These are phyloP conservation scores for Planoprotostelium fungivorum DNA, from an alignment of 78 protist species.

Conservation along the genomic window DNA sequence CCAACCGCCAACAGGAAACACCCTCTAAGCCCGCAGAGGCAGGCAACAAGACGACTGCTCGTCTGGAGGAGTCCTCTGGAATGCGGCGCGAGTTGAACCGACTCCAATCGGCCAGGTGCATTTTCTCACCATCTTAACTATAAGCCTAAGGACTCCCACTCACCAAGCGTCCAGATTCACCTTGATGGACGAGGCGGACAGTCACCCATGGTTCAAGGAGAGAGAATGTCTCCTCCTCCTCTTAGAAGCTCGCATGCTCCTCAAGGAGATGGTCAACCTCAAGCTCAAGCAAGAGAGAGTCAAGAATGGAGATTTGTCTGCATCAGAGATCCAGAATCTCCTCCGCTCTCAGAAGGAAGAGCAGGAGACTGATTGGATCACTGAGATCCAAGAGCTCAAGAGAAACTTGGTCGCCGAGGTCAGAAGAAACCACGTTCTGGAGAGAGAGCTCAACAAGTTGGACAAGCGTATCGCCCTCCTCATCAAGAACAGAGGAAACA, in stretches of 20 bases:
- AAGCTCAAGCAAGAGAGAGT: slow-evolving; percentile 69
- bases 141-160: too few relatives aligned
- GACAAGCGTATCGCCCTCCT: slow-evolving; percentile 76
- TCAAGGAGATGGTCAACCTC: slow-evolving; percentile 55
- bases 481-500: slow-evolving; percentile 73
- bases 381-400: slow-evolving; percentile 17
- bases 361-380: slow-evolving; percentile 43
- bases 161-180: too few relatives aligned
- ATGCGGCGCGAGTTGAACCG: not conserved
- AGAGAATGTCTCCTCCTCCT: slow-evolving; percentile 66
- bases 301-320: slow-evolving; percentile 58
- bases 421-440: slow-evolving; percentile 54
- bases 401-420: slow-evolving; percentile 70
- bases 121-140: not conserved
- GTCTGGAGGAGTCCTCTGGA: not conserved
- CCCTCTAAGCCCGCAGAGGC: not conserved
- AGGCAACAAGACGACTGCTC: not conserved
- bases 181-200: not conserved
- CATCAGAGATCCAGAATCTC: slow-evolving; percentile 42
- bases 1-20: not conserved
- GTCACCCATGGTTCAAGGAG: slow-evolving; percentile 17
- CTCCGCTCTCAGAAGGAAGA: slow-evolving; percentile 30
- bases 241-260: slow-evolving; percentile 62
- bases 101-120: not conserved
- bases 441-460: slow-evolving; percentile 67